These are phyloP conservation scores for Fennellomyces sp. DNA, from an alignment of 371 early-diverging fungal genomes.

Conservation along the genomic window DNA sequence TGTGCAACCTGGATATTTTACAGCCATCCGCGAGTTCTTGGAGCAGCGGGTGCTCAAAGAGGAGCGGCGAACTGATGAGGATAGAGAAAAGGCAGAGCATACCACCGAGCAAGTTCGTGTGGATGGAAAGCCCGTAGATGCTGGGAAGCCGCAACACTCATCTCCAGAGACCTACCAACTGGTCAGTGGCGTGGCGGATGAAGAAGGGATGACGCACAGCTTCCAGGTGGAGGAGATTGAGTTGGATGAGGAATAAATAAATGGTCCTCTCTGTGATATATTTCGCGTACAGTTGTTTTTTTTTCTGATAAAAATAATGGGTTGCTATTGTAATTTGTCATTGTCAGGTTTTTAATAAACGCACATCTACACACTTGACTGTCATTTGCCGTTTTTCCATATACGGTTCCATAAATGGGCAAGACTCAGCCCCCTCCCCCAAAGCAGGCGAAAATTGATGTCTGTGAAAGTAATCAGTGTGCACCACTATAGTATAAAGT, in stretches of 20 bases:
- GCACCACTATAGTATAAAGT: too few species aligned
- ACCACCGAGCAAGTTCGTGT: not conserved
- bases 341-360: too few species aligned
- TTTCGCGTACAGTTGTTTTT: too few species aligned
- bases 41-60: constrained; percentile 24
- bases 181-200: constrained; percentile 41
- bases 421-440: too few species aligned
- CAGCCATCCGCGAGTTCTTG: constrained; percentile 59
- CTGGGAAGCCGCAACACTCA: constrained; percentile 8
- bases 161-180: constrained; percentile 28
- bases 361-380: too few species aligned
- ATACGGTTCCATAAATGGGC: too few species aligned
- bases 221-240: constrained; percentile 36
- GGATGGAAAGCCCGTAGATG: not conserved
- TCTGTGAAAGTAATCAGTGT: too few species aligned
- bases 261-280: too few species aligned
- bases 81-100: constrained; percentile 8
- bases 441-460: too few species aligned
- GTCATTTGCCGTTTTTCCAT: too few species aligned
- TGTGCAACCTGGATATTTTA: constrained; percentile 86
- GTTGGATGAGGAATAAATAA: constrained; percentile 25
- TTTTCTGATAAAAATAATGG: not conserved
- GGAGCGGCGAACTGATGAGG: constrained; percentile 14
- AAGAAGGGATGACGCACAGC: constrained; percentile 34
- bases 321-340: too few species aligned